Evolutionary conservation across 2,329 filamentous ascomycete species (phyloP).

Genomic region (Didymella exigua): DNA sequence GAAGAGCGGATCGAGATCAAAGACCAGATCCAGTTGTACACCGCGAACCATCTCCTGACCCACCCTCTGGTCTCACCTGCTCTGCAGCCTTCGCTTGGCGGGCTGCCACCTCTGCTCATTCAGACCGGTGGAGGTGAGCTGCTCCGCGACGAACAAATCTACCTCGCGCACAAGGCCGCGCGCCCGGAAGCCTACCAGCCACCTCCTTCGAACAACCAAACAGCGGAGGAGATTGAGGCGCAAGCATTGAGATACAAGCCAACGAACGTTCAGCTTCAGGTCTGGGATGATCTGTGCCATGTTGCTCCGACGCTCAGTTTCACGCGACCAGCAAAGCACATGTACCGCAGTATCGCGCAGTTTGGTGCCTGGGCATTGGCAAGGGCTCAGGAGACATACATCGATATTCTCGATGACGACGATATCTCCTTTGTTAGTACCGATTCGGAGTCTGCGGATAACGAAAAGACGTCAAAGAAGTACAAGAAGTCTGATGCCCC

Average conservation of each 20-base stretch:
- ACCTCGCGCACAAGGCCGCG: conserved; percentile 91
- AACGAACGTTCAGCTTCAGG: conserved; percentile 90
- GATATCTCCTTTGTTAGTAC: conserved; percentile 74
- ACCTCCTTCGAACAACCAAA: conserved; percentile 44
- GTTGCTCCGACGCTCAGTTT: conserved; percentile 93
- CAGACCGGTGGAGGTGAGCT: conserved; percentile 88
- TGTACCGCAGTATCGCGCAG: conserved; percentile 91
- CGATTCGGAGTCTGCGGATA: conserved; percentile 48
- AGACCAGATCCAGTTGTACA: conserved; percentile 89
- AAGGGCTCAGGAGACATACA: conserved; percentile 76
- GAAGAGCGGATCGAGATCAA: conserved; percentile 69
- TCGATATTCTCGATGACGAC: conserved; percentile 83
- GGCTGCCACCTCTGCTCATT: conserved; percentile 84
- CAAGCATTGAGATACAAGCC: conserved; percentile 74
- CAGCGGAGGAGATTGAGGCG: conserved; percentile 64
- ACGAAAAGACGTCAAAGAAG: conserved; percentile 27
- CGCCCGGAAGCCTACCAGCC: conserved; percentile 79
- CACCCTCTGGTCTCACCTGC: conserved; percentile 91
- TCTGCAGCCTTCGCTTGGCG: conserved; percentile 85
- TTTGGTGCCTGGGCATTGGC: conserved; percentile 93
- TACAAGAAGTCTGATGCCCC: conserved; percentile 33
- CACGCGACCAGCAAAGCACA: conserved; percentile 92
- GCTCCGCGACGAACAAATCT: conserved; percentile 92
- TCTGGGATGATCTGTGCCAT: conserved; percentile 96
- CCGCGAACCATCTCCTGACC: conserved; percentile 81